These are phyloP conservation scores for Pseudoneurospora amorphoporcata DNA, from an alignment of 495 filamentous ascomycete species.

Conservation along the genomic window DNA sequence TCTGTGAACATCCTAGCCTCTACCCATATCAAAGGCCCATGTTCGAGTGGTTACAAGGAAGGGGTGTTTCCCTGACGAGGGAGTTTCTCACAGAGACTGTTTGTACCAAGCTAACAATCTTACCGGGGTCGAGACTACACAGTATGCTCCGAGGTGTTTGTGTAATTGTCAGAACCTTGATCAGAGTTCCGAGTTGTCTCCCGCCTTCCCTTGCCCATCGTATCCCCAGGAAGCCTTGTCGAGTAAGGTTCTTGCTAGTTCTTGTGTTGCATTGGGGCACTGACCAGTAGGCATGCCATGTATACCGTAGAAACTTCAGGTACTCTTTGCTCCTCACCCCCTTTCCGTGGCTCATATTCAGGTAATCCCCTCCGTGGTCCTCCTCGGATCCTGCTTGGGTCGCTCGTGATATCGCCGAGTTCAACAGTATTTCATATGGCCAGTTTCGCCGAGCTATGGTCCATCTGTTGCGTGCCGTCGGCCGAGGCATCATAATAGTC, in stretches of 20 bases:
- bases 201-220: neutral
- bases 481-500: neutral
- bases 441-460: too few species aligned
- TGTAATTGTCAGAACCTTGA: neutral
- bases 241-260: neutral
- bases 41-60: neutral
- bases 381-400: too few species aligned
- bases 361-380: too few species aligned
- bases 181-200: neutral
- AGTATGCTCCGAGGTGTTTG: neutral
- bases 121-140: neutral
- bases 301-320: neutral
- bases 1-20: neutral
- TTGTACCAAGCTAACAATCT: neutral
- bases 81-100: neutral
- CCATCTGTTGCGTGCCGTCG: too few species aligned
- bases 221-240: neutral
- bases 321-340: too few species aligned
- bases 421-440: too few species aligned
- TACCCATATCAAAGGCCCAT: neutral
- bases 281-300: too few species aligned
- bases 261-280: too few species aligned
- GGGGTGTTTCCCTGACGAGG: neutral
- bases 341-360: too few species aligned
- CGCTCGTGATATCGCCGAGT: too few species aligned